Conservation (phyloP, 2,329 filamentous ascomycete species). For the Pleoardoris graminearum region DNA sequence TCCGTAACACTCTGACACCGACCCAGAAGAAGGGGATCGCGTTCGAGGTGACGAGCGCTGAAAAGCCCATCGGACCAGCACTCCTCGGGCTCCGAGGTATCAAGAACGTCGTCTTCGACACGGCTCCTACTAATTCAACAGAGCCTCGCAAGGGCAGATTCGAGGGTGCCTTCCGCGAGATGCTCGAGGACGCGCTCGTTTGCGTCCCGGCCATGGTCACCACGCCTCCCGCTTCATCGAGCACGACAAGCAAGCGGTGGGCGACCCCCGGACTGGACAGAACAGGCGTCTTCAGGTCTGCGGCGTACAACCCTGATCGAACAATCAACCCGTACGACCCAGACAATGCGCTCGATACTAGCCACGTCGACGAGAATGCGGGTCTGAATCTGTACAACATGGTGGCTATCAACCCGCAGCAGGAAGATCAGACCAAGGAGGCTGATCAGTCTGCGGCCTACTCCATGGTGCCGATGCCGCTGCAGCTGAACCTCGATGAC, state of each 20-base stretch:
- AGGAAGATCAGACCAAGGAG: background rate
- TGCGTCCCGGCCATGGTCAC: background rate
- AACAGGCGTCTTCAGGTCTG: too few relatives aligned
- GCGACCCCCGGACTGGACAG: too few relatives aligned
- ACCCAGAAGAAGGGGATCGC: conserved; percentile 8
- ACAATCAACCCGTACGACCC: too few relatives aligned
- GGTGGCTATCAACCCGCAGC: background rate
- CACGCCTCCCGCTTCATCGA: too few relatives aligned
- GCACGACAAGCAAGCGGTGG: too few relatives aligned
- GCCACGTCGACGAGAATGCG: too few relatives aligned
- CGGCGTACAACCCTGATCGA: too few relatives aligned
- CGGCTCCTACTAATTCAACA: background rate
- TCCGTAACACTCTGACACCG: background rate
- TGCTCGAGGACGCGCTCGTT: background rate
- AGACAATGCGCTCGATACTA: too few relatives aligned
- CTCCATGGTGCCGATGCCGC: background rate
- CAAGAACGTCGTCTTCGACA: conserved; percentile 13
- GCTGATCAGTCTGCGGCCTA: too few relatives aligned
- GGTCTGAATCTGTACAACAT: background rate
- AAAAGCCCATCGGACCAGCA: conserved; percentile 18
- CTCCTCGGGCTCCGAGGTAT: conserved; percentile 24
- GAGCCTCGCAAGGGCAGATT: conserved; percentile 5
- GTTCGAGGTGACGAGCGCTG: conserved; percentile 14
- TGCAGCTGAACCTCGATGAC: background rate
- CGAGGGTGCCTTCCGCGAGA: background rate